Evolutionary conservation across 768 basidiomycete species (phyloP).

Genomic region (Pulveroboletus sp.): DNA sequence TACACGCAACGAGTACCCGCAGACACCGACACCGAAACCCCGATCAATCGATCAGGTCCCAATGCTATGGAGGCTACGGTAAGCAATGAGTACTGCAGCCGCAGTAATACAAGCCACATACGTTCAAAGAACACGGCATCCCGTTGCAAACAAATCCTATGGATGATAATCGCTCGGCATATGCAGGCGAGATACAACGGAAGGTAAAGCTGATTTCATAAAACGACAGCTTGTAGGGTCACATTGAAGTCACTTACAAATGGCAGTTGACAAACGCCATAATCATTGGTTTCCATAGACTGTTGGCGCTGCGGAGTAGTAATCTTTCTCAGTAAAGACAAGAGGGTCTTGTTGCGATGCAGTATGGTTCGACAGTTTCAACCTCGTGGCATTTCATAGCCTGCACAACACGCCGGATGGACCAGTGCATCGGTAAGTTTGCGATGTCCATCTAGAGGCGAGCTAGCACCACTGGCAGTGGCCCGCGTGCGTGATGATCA

Average conservation of each 20-base stretch:
- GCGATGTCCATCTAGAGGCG: background rate
- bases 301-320: background rate
- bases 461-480: background rate
- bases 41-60: no score
- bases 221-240: background rate
- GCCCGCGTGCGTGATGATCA: no score
- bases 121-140: background rate
- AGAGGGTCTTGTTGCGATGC: background rate
- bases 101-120: no score
- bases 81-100: background rate
- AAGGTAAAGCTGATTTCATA: background rate
- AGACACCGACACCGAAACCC: background rate
- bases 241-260: background rate
- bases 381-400: conserved; percentile 17
- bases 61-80: background rate
- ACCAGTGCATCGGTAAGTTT: background rate
- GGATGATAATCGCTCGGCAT: background rate
- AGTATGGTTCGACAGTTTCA: background rate
- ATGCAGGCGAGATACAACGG: background rate
- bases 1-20: background rate
- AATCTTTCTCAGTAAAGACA: background rate
- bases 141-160: background rate
- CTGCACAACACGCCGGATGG: conserved; percentile 8
- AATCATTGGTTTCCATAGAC: background rate
- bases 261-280: background rate